Base-by-base conservation (phyloP, 2,329 filamentous ascomycete species). In the Fusarium sp. region DNA sequence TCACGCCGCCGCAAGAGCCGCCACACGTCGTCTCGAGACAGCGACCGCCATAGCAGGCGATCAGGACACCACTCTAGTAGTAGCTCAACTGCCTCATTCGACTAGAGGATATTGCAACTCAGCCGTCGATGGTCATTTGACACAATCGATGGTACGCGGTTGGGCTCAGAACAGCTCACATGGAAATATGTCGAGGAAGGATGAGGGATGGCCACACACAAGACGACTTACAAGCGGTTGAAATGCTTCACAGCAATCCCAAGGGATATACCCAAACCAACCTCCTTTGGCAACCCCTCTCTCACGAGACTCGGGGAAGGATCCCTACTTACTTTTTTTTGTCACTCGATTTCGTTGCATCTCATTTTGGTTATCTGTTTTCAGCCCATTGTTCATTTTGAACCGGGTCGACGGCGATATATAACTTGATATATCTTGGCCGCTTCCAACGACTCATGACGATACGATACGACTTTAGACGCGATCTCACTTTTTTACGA, bases 11-110 rank as follows among this genome's bases (percentile, higher is more conserved):
- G 82, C 71, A 85, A 85, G 79, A 84, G 83, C 78, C 83, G 85
- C 66, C 85, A 85, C 70, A 79, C 81, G n/a, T 83, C 83, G 8
- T 81, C 80, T 64, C 77, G 82, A 60, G 82, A 83, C 73, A 80
- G 82, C 68, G 81, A 81, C 64, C 77, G 78, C 59, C 78, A 81
- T 73, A 80, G 82, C 76, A 81, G 84, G 65, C 82, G 85, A 68
- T 87, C 85, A 23, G 85, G 86, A 26, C 82, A 85, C 67, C 86
- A 89, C 77, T 89, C 86, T 57, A 88, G 86, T 81, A 88, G 86
- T 82, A 88, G 85, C 77, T 89, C 87, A 49, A 88, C 86, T 58
- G 83, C 85, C 38, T 89, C 87, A 23, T 84, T 87, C 72, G 86
- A 89, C 64, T 88, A 81, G 49, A 57, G 80, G 52, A 38, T 45